Conservation (phyloP, 1,139 yeast species). For the Geotrichum candidum region DNA sequence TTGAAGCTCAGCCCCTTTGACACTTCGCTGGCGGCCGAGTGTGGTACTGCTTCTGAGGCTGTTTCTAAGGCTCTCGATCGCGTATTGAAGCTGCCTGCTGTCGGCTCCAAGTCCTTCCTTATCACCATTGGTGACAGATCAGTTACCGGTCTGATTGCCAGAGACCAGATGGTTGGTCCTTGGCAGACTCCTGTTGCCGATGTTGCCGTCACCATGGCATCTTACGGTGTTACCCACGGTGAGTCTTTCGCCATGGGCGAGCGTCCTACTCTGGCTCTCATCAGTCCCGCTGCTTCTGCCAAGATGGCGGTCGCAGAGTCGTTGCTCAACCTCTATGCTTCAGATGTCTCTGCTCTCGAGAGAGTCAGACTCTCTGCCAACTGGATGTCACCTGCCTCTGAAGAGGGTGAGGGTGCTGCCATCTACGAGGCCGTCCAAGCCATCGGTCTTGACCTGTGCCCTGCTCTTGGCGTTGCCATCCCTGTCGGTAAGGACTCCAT, state of each 20-base stretch:
- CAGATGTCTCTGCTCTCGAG: slow-evolving; percentile 72
- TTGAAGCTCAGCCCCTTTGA: slow-evolving; percentile 51
- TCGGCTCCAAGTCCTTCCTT: slow-evolving; percentile 90
- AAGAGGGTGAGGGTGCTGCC: slow-evolving; percentile 92
- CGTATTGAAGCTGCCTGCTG: slow-evolving; percentile 85
- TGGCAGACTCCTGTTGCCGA: slow-evolving; percentile 99
- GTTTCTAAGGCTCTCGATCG: slow-evolving; percentile 55
- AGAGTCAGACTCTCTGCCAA: slow-evolving; percentile 88
- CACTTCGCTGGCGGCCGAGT: slow-evolving; percentile 28
- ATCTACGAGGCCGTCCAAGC: slow-evolving; percentile 97
- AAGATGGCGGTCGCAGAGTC: slow-evolving; percentile 96
- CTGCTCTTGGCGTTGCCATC: slow-evolving; percentile 81
- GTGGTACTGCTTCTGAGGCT: slow-evolving; percentile 18
- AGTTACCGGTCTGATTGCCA: slow-evolving; percentile 91
- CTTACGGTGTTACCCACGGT: slow-evolving; percentile 82
- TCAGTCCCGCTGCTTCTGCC: slow-evolving; percentile 93
- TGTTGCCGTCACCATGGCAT: slow-evolving; percentile 92
- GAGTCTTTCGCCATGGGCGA: slow-evolving; percentile 99
- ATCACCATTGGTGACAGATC: slow-evolving; percentile 97
- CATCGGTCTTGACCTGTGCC: slow-evolving; percentile 89
- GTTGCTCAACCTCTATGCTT: slow-evolving; percentile 79
- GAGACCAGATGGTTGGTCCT: slow-evolving; percentile 99
- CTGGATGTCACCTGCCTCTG: slow-evolving; percentile 99
- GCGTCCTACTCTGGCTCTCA: slow-evolving; percentile 83
- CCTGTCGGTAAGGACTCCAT: slow-evolving; percentile 99